Evolutionary conservation across 306 rosid species (phyloP).

Genomic region (Prunus kanzakura): DNA sequence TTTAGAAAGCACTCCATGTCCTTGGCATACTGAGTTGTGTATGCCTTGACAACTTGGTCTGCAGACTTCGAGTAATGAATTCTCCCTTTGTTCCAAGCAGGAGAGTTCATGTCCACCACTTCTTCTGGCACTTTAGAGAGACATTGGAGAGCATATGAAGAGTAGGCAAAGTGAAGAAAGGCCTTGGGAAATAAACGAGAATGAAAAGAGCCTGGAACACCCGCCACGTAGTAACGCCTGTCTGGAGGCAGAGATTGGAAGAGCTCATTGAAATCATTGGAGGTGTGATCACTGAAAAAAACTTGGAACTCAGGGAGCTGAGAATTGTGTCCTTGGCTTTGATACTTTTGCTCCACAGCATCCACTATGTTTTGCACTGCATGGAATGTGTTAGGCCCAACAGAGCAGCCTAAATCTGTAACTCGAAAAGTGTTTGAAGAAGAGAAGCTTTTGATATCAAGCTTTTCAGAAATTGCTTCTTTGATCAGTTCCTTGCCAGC

Average conservation of each 20-base stretch:
- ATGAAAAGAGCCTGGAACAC: slow-evolving; percentile 29
- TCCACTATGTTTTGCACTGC: slow-evolving; percentile 33
- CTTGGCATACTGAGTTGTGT: slow-evolving; percentile 9
- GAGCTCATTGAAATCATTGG: slow-evolving; percentile 31
- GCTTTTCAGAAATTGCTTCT: slow-evolving; percentile 21
- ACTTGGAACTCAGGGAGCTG: slow-evolving; percentile 23
- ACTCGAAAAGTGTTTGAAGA: slow-evolving; percentile 19
- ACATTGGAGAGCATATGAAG: slow-evolving; percentile 15
- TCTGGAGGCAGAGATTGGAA: slow-evolving; percentile 18
- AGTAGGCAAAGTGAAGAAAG: slow-evolving; percentile 25
- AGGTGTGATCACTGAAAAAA: slow-evolving; percentile 12
- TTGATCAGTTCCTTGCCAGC: slow-evolving; percentile 14
- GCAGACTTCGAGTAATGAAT: slow-evolving; percentile 14
- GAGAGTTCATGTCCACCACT: slow-evolving; percentile 12
- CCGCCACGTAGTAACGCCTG: slow-evolving; percentile 1
- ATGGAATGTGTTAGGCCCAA: slow-evolving; percentile 40
- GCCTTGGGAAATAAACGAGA: slow-evolving; percentile 18
- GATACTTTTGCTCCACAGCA: slow-evolving; percentile 20
- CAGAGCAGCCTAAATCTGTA: slow-evolving; percentile 42
- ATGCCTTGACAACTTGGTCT: slow-evolving; percentile 15
- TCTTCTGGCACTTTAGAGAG: slow-evolving; percentile 22
- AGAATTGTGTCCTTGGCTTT: background rate
- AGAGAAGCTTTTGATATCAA: slow-evolving; percentile 4
- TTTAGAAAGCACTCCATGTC: slow-evolving; percentile 24
- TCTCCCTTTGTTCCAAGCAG: slow-evolving; percentile 25